Conservation (phyloP, 257 asterid genomes). For the Osmanthus fragrans region DNA sequence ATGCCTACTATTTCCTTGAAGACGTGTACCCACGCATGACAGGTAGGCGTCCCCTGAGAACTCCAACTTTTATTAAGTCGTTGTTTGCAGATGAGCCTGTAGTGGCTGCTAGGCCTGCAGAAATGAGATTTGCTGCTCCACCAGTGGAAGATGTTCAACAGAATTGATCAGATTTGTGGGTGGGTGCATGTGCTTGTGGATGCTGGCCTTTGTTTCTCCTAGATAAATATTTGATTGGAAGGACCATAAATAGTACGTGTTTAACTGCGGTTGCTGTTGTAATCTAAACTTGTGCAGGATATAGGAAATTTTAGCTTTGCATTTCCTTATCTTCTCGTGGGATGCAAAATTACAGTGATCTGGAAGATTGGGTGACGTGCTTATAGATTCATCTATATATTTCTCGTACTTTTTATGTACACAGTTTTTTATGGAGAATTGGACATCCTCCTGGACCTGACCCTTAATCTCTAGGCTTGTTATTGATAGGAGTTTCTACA, state of each 20-base stretch:
- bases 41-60: conserved; percentile 87
- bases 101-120: conserved; percentile 82
- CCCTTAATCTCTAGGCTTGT: not conserved
- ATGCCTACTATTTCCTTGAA: conserved; percentile 96
- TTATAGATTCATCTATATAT: not conserved
- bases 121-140: conserved; percentile 86
- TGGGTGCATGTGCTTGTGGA: conserved; percentile 13
- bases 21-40: conserved; percentile 94
- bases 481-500: not conserved
- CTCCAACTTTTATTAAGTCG: conserved; percentile 70
- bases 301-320: not conserved
- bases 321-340: not conserved
- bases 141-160: conserved; percentile 57
- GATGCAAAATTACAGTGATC: not conserved
- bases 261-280: not conserved
- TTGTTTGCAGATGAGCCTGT: conserved; percentile 93
- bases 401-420: not conserved
- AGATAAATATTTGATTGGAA: conserved; percentile 13
- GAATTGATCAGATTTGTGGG: conserved; percentile 22
- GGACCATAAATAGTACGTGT: conserved; percentile 19
- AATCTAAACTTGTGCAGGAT: conserved; percentile 17
- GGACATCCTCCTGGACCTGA: too few relatives aligned
- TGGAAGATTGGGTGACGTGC: not conserved
- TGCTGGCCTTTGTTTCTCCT: not conserved
- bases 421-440: not conserved